Evolutionary conservation across 2,329 filamentous ascomycete species (phyloP), one percentile per base, ranked within the genome.

Genomic region (Paecilomyces niveus): DNA sequence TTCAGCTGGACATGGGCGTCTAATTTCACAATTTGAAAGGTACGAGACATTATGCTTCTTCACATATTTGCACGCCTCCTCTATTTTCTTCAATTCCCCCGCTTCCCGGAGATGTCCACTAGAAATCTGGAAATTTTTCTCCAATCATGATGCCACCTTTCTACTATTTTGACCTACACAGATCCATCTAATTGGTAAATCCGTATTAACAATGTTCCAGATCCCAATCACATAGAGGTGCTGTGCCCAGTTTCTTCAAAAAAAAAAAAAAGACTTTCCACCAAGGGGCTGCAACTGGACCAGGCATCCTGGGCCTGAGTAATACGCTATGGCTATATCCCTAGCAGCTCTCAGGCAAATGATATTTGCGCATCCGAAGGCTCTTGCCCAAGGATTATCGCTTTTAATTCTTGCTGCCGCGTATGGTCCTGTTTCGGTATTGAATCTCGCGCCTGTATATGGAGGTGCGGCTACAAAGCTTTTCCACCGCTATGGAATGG

Each of bases 371-470:
- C 22, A 54, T 29, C 31, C 31, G 58, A 58, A 64, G 66, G 57
- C 60, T 68, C 53, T 67, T 57, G 45, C 63, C 61, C 54, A 70
- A 67, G 67, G 62, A n/a, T 62, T 71, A 31, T 67, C 70, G 29
- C 61, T 78, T 56, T 64, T 77, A 35, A 60, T 73, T 22, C 68
- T 79, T 22, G 68, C 72, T 18, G 75, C 74, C 1, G 67, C 71
- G 33, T 78, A 72, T 60, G 76, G 77, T 4, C 71, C 72, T 32
- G 64, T 78, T 24, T 78, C 76, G 33, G 85, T 90, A 69, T 80
- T 92, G 62, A 87, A 84, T 45, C 80, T 97, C 33, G 89, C 91
- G 21, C 94, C 94, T 1, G 89, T 95, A 10, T 97, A 95, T 74
- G 94, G 94, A 56, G 86, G 87, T 15, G 89, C 96, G 39, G 89